Base-by-base conservation (phyloP, 2,329 filamentous ascomycete genomes). In the Microdochium nivale region DNA sequence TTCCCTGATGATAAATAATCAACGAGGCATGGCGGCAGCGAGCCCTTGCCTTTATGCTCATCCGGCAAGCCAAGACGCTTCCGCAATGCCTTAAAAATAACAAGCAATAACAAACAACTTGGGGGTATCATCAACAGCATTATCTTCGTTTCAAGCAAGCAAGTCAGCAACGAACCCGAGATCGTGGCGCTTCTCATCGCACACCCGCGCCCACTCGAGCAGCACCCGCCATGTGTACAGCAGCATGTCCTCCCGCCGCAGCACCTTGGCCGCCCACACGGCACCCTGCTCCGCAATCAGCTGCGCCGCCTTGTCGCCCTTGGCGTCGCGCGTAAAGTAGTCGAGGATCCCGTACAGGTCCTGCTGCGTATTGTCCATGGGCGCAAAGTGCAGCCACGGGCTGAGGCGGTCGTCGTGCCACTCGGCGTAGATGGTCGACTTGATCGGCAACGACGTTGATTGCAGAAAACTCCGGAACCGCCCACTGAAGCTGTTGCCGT, bases 321-420 rank as follows among this genome's bases (percentile, higher is more conserved):
- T 63, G 19, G 59, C 58, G 40, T 76, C 70, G 44, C 78, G 76
- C n/a, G 82, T 69, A 54, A 88, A 86, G 64, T 82, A 88, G 48
- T 83, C 79, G 59, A 87, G 67, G 10, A 84, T 73, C 10, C 77
- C 76, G 57, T 86, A 88, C 10, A 88, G 63, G 47, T 89, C 87
- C 50, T 78, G 71, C 53, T 81, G 86, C 1, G 79, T 78, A 60
- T 86, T 86, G 63, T 88, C 83, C 60, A 90, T 75, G 2, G 87
- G 86, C 1, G 84, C 79, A 59, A 87, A 90, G 66, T 90, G 87
- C 55, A 78, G 70, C 86, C 86, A 90, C 0, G 84, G 80, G 14
- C 81, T 68, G 0, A 90, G 71, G 7, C 86, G 75, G 44, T 79
- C 76, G 62, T 89, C 86, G 62, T 89, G 86, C 87, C 87, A 90